Percentiles rank a stretch among this genome's conserved stretches.
Evolutionary conservation across 2,329 filamentous ascomycete genomes (phyloP).

Genomic region (Fusarium heterosporum): DNA sequence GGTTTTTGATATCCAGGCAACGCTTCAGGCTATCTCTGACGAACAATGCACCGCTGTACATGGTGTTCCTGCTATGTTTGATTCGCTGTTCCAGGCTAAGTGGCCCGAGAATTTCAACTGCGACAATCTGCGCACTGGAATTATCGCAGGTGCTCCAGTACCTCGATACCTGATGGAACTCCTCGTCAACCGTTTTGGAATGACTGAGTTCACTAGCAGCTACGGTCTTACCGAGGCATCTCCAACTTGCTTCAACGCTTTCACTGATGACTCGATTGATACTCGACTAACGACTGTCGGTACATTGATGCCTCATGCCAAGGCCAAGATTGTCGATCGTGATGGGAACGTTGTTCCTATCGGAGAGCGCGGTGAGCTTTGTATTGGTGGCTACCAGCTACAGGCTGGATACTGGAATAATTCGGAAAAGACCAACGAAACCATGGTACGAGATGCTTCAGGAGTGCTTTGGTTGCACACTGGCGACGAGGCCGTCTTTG

Average conservation of each 20-base stretch:
- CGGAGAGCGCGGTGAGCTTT: constrained; percentile 78
- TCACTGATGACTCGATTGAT: constrained; percentile 76
- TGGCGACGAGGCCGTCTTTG: constrained; percentile 76
- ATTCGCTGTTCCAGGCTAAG: constrained; percentile 68
- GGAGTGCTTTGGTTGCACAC: constrained; percentile 73
- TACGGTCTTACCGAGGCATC: constrained; percentile 82
- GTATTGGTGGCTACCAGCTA: constrained; percentile 81
- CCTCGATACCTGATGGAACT: constrained; percentile 80
- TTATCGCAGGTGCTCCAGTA: constrained; percentile 82
- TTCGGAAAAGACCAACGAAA: constrained; percentile 76
- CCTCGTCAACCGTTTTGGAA: constrained; percentile 76
- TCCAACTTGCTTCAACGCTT: constrained; percentile 84
- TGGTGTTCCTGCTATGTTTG: constrained; percentile 88
- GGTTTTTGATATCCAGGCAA: constrained; percentile 76
- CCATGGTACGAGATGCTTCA: constrained; percentile 64
- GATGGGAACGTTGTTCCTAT: constrained; percentile 74
- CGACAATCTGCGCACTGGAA: constrained; percentile 75
- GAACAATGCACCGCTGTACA: constrained; percentile 80
- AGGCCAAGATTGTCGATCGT: constrained; percentile 81
- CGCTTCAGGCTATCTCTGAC: constrained; percentile 73
- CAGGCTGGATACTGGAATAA: constrained; percentile 77
- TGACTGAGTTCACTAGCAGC: constrained; percentile 78
- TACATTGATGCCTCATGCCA: constrained; percentile 78
- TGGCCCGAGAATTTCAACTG: constrained; percentile 57
- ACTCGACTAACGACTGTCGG: constrained; percentile 78